Evolutionary conservation across 176 grass and related monocot genomes (phyloP), one percentile per base, ranked within the genome.

Genomic region (Eleusine coracana): DNA sequence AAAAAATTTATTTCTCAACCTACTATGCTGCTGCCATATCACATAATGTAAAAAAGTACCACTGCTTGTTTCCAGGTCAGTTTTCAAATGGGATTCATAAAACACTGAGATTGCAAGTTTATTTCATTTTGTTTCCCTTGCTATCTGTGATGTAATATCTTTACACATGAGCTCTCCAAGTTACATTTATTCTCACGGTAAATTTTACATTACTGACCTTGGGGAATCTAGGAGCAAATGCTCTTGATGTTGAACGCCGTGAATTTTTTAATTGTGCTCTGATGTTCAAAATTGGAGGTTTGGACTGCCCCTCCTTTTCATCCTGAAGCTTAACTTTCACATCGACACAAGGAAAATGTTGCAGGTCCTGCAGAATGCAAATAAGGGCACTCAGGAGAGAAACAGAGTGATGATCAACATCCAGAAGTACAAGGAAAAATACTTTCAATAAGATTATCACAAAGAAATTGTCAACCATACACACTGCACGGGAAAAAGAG

Each of bases 191-290:
- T 83, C 13, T 36, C 66, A 72, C 16, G 20, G 25, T 38, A 78
- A 73, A 56, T 74, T 79, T 73, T 81, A 73, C 54, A 71, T 50
- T 64, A 78, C 85, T 86, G 52, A 98, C 95, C 92, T 95, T 98
- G 14, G 92, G 96, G 74, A 93, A 98, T 90, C 91, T 83, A 85
- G 92, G 87, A 49, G 87, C 83, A 90, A 98, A 98, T 75, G 92
- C 89, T 87, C 96, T 91, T 65, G 82, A 87, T 78, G 77, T 84
- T 64, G 86, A 92, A 31, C 85, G 78, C 38, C 85, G 85, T n/a
- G 68, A 84, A 80, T 93, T 93, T 74, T 49, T 91, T 69, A 93
- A 88, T 66, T 95, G 86, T 75, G 93, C 74, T 74, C 85, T 93
- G 71, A 98, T 91, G 77, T 82, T 95, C 83, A 98, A 69, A 78